Base-by-base conservation (phyloP, 1,284 basidiomycete species). In the Ustilago trichophora region DNA sequence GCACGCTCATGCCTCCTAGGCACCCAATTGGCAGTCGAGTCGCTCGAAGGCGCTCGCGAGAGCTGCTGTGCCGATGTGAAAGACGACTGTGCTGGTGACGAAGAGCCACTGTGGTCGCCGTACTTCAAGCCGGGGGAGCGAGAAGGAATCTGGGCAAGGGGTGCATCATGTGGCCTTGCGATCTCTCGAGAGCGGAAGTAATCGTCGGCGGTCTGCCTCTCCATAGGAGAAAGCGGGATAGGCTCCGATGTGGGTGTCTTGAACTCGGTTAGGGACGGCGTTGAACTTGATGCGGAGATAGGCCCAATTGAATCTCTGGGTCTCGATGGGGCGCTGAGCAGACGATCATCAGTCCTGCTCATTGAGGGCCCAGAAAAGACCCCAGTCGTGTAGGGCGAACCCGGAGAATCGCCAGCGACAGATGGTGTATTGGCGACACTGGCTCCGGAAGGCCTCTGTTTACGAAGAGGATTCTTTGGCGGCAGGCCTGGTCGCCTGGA, bases 401-500 rank as follows among this genome's bases (percentile, higher is more conserved):
- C 40, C 11, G 60, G 60, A 5, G 60, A 64, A 34, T 64, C 44
- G 26, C 45, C 52, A n/a, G 54, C 38, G 12, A 45, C 16, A 4
- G 45, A 57, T 6, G 60, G 60, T 4, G 60, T 56, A 19, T 35
- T 34, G 26, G 26, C 25, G 27, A 38, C 45, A 31, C 60, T 64
- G 16, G 54, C 40, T 15, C 16, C 49, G 4, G 64, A 51, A 6
- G 66, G 66, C 22, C 56, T 38, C n/a, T 65, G 62, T 13, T 54
- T 65, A 11, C 67, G 67, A 2, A 70, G 46, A 11, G 67, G 67
- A 38, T 70, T 70, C 46, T 70, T 70, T 3, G 67, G 67, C 13
- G 67, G 67, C 13, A 70, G 37, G 3, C 67, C 67, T 6, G 67
- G 67, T 25, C 51, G 42, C 40, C 24, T 50, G 4, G 34, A 24